Evolutionary conservation across 345 rosid genomes (phyloP).

Genomic region (Camelina laxa): DNA sequence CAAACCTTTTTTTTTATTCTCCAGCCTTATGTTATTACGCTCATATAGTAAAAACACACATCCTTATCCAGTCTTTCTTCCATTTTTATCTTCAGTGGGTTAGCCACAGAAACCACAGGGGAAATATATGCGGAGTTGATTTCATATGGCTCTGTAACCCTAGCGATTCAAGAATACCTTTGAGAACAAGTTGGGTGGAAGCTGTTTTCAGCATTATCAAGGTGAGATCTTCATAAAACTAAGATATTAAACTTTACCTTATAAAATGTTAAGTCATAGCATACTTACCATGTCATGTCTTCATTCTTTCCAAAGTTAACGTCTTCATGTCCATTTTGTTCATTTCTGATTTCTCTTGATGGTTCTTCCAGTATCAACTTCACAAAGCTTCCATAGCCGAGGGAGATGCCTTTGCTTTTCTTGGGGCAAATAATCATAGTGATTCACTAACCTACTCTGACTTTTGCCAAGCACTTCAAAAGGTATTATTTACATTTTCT

Average conservation of each 20-base stretch:
- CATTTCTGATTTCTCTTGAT: constrained; percentile 24
- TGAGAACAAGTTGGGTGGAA: constrained; percentile 74
- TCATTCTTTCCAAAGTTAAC: constrained; percentile 12
- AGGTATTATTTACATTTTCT: constrained; percentile 52
- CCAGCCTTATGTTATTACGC: constrained; percentile 4
- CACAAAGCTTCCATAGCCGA: constrained; percentile 63
- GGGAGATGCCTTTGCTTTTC: constrained; percentile 60
- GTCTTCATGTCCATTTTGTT: constrained; percentile 4
- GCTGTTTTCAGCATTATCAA: constrained; percentile 72
- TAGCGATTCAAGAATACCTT: constrained; percentile 52
- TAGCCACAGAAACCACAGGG: constrained; percentile 95
- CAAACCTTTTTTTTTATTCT: neutral
- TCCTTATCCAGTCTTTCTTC: constrained; percentile 6
- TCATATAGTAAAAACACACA: neutral
- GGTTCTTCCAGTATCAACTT: constrained; percentile 59
- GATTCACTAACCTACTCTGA: constrained; percentile 58
- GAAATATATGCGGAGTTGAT: constrained; percentile 97
- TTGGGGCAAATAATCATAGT: constrained; percentile 56
- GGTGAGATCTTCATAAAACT: constrained; percentile 44
- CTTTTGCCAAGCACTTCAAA: constrained; percentile 69
- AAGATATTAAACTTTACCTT: neutral
- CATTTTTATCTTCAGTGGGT: constrained; percentile 67
- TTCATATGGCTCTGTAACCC: constrained; percentile 96
- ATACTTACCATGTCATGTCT: neutral
- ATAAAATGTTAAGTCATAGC: neutral